Base-by-base conservation (phyloP, 345 rosid genomes). In the Mangifera indica region DNA sequence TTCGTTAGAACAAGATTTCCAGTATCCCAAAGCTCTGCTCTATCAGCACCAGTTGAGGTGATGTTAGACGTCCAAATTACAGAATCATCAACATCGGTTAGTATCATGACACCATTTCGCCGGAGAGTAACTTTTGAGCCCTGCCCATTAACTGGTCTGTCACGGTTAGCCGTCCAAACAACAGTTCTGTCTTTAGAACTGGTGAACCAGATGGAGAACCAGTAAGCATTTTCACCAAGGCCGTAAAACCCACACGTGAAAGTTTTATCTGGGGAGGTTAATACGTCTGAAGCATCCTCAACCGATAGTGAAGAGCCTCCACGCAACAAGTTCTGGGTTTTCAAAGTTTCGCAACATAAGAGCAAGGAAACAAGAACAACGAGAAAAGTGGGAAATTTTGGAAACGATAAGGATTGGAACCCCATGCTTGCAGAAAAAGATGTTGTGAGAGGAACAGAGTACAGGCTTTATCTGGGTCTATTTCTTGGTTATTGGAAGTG, bases 81-180 rank as follows among this genome's bases (percentile, higher is more conserved):
- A 18, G 78, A 49, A 40, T 80, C 81, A 34, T 81, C 84, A 4
- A 78, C 71, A 60, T 83, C 83, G 0, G 83, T 78, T 29, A 86
- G 13, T 45, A 69, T 78, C 70, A 85, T 49, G 25, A 72, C 75
- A 32, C 89, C 86, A 13, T 76, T 51, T 10, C 60, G 24, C 6
- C 53, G 65, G 2, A 85, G 76, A 26, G 83, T 65, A 46, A 80
- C 17, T 64, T 52, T 77, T 6, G 89, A 85, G 71, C 84, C 87
- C 29, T 51, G 59, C 10, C 84, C 82, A 40, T 81, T 83, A 2
- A 83, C 82, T 2, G 87, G 89, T n/a, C 62, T 64, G 63, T 78
- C 79, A 10, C 80, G 73, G 76, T 83, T 86, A 29, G 84, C 89
- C 69, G 60, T 81, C 89, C 89, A 86, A 46, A 80, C 80, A 14